These are phyloP conservation scores for Colletotrichum endophyticum DNA, from an alignment of 2,329 filamentous ascomycete genomes.

Conservation along the genomic window DNA sequence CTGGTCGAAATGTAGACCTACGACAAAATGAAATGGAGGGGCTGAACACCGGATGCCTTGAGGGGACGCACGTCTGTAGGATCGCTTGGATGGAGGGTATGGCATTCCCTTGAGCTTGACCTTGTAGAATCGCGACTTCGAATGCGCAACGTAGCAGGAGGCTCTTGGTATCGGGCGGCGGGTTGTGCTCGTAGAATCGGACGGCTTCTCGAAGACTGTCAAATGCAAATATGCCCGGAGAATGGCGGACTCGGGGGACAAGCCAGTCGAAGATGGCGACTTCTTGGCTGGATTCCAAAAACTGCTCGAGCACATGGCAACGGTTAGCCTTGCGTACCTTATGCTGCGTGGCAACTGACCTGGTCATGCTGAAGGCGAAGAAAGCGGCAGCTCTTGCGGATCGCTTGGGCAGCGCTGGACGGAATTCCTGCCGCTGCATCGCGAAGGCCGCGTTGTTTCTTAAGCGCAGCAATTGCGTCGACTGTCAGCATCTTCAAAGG, in stretches of 20 bases:
- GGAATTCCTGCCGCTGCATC: background rate
- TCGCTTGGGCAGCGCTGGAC: background rate
- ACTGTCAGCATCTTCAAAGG: background rate
- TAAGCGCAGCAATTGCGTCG: background rate
- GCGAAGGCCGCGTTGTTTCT: background rate
- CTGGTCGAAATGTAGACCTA: background rate
- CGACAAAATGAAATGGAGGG: background rate
- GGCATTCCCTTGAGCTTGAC: background rate
- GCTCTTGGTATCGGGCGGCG: background rate
- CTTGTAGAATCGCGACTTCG: background rate
- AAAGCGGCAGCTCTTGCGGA: too few species aligned
- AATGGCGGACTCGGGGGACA: too few species aligned
- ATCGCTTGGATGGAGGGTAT: background rate
- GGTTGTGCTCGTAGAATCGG: background rate
- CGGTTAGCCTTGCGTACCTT: too few species aligned
- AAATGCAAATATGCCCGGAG: too few species aligned
- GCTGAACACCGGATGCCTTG: background rate
- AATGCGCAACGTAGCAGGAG: background rate
- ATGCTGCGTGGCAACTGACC: too few species aligned
- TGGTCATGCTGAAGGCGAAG: too few species aligned
- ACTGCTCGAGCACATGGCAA: too few species aligned
- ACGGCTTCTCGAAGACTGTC: background rate
- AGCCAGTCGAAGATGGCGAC: too few species aligned
- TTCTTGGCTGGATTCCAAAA: too few species aligned
- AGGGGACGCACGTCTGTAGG: background rate